Evolutionary conservation across 768 basidiomycete genomes (phyloP), one percentile per base, ranked within the genome.

Genomic region (Boletus sp.): DNA sequence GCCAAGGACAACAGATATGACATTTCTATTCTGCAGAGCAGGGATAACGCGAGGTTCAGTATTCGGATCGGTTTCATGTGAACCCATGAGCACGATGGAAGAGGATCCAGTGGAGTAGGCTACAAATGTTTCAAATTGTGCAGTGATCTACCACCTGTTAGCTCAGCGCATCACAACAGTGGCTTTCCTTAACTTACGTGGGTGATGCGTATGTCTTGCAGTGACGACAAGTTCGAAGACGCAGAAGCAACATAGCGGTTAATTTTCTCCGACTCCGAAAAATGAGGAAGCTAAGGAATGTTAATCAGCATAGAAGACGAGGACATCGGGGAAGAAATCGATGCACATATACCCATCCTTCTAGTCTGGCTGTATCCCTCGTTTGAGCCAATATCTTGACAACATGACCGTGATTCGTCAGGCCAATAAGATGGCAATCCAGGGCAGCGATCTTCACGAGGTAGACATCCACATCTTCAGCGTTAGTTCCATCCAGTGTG

Each of bases 1-100:
- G 6, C 96, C 96, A 50, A 94, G 80, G 14, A 88, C 87, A 54
- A 96, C 85, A 50, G 92, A 91, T 57, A 98, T 95, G 52, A 98
- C 83, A 37, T 80, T 77, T 61, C 76, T 82, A 62, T 89, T 80
- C 64, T 97, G 93, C 30, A 98, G 75, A 35, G 79, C 82, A 1
- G 89, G 86, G 5, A 90, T 77, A 56, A 93, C 76, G 35, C 75
- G 78, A n/a, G 89, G 91, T 55, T 67, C 64, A 15, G 74, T 76
- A 20, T 72, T 70, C 12, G 74, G 55, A 36, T 74, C 63, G 7
- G 81, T 83, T n/a, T 76, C 68, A 14, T 73, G 75, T 45, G 82
- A 74, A 39, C 91, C 92, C 70, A 87, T 83, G 57, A 94, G 81
- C 24, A 93, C 88, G 54, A 87, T 72, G n/a, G 90, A 90, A 48